A percentile compares a stretch with the other conserved stretches of the same genome.
These are phyloP conservation scores for Ceratocystis cubensis DNA, from an alignment of 2,329 filamentous ascomycete genomes.

Conservation along the genomic window DNA sequence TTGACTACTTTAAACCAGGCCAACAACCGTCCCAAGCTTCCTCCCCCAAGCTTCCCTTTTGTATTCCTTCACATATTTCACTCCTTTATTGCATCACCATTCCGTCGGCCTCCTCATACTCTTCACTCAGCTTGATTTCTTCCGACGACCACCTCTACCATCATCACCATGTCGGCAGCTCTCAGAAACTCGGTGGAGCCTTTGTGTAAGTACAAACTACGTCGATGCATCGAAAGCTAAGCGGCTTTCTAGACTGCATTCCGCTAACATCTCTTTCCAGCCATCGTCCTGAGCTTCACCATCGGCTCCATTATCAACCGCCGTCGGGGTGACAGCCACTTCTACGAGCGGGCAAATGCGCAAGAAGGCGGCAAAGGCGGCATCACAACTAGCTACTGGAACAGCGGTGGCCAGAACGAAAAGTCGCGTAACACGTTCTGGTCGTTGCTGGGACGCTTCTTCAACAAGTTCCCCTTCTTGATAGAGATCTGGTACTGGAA, in stretches of 20 bases:
- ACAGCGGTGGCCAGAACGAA: constrained; percentile 9
- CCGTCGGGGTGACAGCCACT: constrained; percentile 12
- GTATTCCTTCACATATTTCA: constrained; percentile 12
- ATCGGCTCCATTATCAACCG: constrained; percentile 17
- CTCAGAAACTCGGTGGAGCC: constrained; percentile 18
- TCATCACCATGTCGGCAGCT: constrained; percentile 11
- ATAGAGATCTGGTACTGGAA: constrained; percentile 31
- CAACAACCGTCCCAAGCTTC: constrained; percentile 1
- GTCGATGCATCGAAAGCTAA: too few relatives aligned
- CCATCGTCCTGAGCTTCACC: constrained; percentile 16
- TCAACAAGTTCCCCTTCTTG: constrained; percentile 27
- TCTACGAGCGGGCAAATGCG: constrained; percentile 12
- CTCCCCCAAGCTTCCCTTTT: background rate
- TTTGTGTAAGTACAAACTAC: constrained; percentile 13
- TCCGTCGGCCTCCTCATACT: background rate
- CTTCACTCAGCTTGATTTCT: background rate
- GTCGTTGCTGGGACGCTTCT: constrained; percentile 26
- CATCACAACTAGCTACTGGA: constrained; percentile 18
- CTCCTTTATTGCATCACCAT: background rate
- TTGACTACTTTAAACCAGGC: background rate
- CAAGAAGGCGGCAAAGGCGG: constrained; percentile 13
- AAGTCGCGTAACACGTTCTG: constrained; percentile 21
- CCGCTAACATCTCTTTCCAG: constrained; percentile 5
- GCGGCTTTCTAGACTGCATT: background rate
- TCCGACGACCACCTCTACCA: background rate